phyloP scores from a whole-genome alignment of 2,329 filamentous ascomycete genomes.

The Fusarium avenaceum region DNA sequence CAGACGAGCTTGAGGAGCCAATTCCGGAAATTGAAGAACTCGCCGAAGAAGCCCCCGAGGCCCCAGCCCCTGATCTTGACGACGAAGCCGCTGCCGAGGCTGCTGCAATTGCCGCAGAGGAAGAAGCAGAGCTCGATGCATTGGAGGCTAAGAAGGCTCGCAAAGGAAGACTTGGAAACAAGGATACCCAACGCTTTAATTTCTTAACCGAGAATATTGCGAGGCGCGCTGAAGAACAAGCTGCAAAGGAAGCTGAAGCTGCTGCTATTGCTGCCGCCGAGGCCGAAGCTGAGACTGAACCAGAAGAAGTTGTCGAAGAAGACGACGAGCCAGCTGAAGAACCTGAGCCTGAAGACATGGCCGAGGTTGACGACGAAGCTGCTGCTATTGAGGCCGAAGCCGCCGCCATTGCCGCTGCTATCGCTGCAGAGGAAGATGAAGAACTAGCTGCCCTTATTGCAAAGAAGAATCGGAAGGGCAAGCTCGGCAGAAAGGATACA shows the following conservation, averaged over 20 bases:
- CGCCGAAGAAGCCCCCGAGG: conserved; percentile 17
- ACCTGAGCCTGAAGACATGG: background rate
- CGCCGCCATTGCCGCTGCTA: conserved; percentile 14
- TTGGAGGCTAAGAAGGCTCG: conserved; percentile 64
- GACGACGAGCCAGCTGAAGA: conserved; percentile 37
- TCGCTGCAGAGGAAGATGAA: conserved; percentile 38
- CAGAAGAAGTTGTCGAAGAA: conserved; percentile 45
- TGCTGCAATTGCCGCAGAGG: conserved; percentile 40
- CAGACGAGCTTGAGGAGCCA: conserved; percentile 26
- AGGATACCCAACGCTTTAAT: conserved; percentile 61
- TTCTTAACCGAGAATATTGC: conserved; percentile 54
- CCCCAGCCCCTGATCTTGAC: conserved; percentile 7
- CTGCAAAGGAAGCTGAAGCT: conserved; percentile 52
- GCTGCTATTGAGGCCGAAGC: background rate
- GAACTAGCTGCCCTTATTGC: conserved; percentile 33
- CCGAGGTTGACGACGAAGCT: conserved; percentile 36
- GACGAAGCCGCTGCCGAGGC: conserved; percentile 28
- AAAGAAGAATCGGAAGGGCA: conserved; percentile 43
- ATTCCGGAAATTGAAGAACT: conserved; percentile 24
- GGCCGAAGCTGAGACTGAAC: conserved; percentile 34
- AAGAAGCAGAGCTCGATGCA: conserved; percentile 57
- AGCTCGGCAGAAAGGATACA: conserved; percentile 44
- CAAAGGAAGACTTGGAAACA: conserved; percentile 61
- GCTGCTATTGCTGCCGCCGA: conserved; percentile 44
- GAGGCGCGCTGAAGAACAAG: conserved; percentile 54